A percentile compares a stretch with the other conserved stretches of the same genome.
These are phyloP conservation scores for Ceratobasidium papillatum DNA, from an alignment of 1,284 basidiomycete species.

Conservation along the genomic window DNA sequence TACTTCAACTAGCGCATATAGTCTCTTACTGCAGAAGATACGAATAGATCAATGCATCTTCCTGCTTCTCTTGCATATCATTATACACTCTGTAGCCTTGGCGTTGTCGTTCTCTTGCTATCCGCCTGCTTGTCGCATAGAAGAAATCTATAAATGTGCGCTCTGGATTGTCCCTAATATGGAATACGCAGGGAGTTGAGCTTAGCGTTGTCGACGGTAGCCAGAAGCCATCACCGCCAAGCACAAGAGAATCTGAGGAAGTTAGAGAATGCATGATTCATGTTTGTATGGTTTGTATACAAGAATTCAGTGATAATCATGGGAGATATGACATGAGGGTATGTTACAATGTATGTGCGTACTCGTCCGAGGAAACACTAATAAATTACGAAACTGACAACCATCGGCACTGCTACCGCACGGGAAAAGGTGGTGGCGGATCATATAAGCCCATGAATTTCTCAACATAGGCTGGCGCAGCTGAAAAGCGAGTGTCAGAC, in stretches of 20 bases:
- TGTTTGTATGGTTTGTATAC: conserved; percentile 4
- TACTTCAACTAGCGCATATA: conserved; percentile 16
- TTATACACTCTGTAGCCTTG: conserved; percentile 34
- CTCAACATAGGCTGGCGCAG: conserved; percentile 28
- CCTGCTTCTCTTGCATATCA: conserved; percentile 23
- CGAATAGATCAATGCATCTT: conserved; percentile 25
- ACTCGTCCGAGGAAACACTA: conserved; percentile 7
- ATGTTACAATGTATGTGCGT: conserved; percentile 9
- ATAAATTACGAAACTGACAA: conserved; percentile 14
- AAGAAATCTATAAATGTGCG: conserved; percentile 31
- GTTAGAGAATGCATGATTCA: neutral
- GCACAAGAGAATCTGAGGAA: no score
- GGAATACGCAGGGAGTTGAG: neutral
- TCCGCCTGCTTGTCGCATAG: conserved; percentile 16
- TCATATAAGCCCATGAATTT: conserved; percentile 12
- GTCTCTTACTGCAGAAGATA: conserved; percentile 31
- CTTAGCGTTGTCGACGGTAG: conserved; percentile 17
- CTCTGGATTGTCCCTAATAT: neutral
- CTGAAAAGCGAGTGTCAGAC: neutral
- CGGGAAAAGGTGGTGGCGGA: conserved; percentile 24
- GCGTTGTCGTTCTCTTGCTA: neutral
- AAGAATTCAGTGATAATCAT: neutral
- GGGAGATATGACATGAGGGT: neutral
- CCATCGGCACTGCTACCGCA: neutral
- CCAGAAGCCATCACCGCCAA: neutral